Conservation (phyloP, 179 eudicot species). For the Spinacia oleracea region DNA sequence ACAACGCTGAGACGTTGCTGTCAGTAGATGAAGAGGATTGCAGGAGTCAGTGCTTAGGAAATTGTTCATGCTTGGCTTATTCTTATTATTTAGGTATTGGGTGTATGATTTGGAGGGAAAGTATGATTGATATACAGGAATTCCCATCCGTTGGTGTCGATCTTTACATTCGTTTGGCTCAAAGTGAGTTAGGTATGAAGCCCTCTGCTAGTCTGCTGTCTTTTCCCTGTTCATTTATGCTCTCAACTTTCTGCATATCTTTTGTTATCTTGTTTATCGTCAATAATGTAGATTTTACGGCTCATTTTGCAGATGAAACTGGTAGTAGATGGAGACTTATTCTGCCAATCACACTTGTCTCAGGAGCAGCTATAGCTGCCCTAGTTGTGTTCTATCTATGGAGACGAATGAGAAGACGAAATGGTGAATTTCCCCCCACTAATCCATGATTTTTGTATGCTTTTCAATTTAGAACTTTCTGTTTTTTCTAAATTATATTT, state of each 20-base stretch:
- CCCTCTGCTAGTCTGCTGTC: too few species aligned
- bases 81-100: too few species aligned
- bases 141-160: not conserved
- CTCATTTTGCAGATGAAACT: slow-evolving; percentile 25
- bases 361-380: not conserved
- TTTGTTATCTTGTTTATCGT: too few species aligned
- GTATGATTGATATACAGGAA: not conserved
- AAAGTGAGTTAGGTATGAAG: too few species aligned
- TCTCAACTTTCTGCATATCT: too few species aligned
- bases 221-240: too few species aligned
- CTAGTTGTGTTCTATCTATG: not conserved
- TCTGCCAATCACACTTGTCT: not conserved
- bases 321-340: slow-evolving; percentile 31
- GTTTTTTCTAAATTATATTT: not conserved
- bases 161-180: not conserved
- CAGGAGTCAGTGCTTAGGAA: too few species aligned
- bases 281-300: too few species aligned
- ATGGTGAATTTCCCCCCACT: not conserved
- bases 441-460: not conserved
- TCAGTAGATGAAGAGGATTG: too few species aligned
- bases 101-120: too few species aligned
- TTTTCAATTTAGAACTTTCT: not conserved
- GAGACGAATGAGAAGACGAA: not conserved
- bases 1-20: not conserved
- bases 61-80: too few species aligned